Evolutionary conservation across 2,329 filamentous ascomycete species (phyloP).

Genomic region (Raffaelea ambrosiae): DNA sequence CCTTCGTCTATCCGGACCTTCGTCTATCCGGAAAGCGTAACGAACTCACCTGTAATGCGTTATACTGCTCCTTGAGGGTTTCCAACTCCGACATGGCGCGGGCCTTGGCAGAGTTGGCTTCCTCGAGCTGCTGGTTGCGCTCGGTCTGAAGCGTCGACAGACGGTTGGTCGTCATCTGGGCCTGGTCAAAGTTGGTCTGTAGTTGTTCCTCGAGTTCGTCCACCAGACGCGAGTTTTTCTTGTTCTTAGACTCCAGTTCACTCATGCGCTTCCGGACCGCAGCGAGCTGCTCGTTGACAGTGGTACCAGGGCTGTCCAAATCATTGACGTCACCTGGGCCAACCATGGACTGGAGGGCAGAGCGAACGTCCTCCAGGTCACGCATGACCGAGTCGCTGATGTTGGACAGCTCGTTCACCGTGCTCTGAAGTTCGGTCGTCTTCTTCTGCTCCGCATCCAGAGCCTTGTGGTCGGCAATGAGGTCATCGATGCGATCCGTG

Average conservation of each 20-base stretch:
- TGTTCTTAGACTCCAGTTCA: slow-evolving; percentile 60
- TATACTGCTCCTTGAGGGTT: slow-evolving; percentile 58
- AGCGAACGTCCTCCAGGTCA: slow-evolving; percentile 54
- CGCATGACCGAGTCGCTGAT: slow-evolving; percentile 53
- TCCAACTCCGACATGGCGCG: slow-evolving; percentile 63
- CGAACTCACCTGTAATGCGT: slow-evolving; percentile 62
- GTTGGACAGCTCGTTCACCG: slow-evolving; percentile 45
- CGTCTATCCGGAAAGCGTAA: too few species aligned
- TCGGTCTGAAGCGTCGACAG: slow-evolving; percentile 74
- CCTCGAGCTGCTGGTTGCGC: slow-evolving; percentile 66
- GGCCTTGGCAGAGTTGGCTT: slow-evolving; percentile 58
- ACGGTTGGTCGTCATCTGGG: slow-evolving; percentile 75
- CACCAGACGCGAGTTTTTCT: slow-evolving; percentile 85
- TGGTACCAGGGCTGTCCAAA: slow-evolving; percentile 32
- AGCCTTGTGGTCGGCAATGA: slow-evolving; percentile 51
- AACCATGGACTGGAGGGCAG: slow-evolving; percentile 44
- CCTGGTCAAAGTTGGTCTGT: slow-evolving; percentile 89
- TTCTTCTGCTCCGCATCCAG: slow-evolving; percentile 51
- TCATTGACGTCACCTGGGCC: slow-evolving; percentile 35
- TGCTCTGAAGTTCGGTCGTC: slow-evolving; percentile 45
- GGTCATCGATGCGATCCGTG: slow-evolving; percentile 49
- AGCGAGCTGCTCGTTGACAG: slow-evolving; percentile 46
- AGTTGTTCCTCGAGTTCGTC: slow-evolving; percentile 97
- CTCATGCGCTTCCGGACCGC: slow-evolving; percentile 58
- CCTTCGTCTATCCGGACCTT: too few species aligned